These are phyloP conservation scores for Diaporthe citrichinensis DNA, from an alignment of 2,329 filamentous ascomycete species.

Conservation along the genomic window DNA sequence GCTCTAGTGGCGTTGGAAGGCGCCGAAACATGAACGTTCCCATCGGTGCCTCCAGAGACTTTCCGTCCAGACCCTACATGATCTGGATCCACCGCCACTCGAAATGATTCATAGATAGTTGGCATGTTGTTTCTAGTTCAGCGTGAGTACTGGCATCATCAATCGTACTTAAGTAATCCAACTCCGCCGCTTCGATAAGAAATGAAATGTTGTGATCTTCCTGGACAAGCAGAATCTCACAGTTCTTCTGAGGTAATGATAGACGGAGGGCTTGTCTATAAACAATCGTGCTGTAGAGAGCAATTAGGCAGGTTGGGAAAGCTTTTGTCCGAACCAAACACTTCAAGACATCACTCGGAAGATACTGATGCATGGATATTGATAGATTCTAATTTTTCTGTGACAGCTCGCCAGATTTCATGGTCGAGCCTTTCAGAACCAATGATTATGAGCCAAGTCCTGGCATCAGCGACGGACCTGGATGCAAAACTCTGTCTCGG, in stretches of 20 bases:
- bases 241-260: not conserved
- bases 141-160: not conserved
- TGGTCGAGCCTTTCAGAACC: not conserved
- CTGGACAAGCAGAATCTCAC: not conserved
- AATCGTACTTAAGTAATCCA: no score
- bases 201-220: not conserved
- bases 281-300: not conserved
- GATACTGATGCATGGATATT: not conserved
- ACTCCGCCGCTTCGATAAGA: no score
- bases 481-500: not conserved
- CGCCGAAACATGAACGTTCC: not conserved
- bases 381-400: not conserved
- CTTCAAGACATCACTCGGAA: not conserved
- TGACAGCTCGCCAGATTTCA: not conserved
- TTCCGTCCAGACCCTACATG: not conserved
- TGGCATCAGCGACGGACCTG: not conserved
- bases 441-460: no score
- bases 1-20: not conserved
- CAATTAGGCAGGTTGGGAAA: not conserved
- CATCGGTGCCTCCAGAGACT: not conserved
- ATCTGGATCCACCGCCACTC: conserved; percentile 13
- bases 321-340: not conserved
- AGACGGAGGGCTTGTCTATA: not conserved
- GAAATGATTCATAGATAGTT: conserved; percentile 10
- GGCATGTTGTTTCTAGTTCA: not conserved